Conservation (phyloP, 768 basidiomycete species). For the Leccinum sublutescens region DNA sequence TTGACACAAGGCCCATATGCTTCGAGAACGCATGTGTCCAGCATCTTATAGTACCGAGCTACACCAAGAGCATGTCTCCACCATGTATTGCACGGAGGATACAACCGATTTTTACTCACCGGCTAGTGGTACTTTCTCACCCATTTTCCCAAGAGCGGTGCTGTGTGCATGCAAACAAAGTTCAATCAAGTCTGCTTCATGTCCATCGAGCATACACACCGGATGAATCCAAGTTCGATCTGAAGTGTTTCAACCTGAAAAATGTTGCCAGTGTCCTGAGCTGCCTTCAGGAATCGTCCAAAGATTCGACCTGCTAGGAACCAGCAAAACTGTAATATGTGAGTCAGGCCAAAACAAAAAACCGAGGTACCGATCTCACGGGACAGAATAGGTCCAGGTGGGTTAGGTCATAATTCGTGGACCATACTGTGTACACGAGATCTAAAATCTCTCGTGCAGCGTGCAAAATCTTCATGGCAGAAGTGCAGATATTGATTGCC, state of each 20-base stretch:
- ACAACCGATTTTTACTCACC: conserved; percentile 30
- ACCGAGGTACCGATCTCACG: conserved; percentile 38
- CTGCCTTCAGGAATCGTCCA: conserved; percentile 62
- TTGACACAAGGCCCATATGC: conserved; percentile 1
- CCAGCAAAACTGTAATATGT: conserved; percentile 56
- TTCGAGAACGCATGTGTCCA: conserved; percentile 18
- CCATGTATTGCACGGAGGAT: not conserved
- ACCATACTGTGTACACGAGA: conserved; percentile 61
- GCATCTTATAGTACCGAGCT: conserved; percentile 26
- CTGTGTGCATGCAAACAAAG: conserved; percentile 31
- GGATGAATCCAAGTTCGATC: conserved; percentile 66
- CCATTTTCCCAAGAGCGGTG: conserved; percentile 57
- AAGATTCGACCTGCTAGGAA: conserved; percentile 66
- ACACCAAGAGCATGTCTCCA: not conserved
- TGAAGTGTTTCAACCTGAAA: conserved; percentile 60
- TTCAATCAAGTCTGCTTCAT: not conserved
- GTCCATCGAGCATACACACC: conserved; percentile 39
- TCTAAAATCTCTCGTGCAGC: conserved; percentile 68
- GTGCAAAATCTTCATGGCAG: conserved; percentile 64
- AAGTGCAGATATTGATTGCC: conserved; percentile 56
- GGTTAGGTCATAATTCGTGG: conserved; percentile 71
- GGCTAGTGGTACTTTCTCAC: conserved; percentile 66
- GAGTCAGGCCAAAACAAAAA: not conserved
- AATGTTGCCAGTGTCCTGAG: conserved; percentile 52
- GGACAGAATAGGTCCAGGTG: conserved; percentile 69